Base-by-base conservation (phyloP, 495 filamentous ascomycete species). In the Hypoxylon subgilvum region DNA sequence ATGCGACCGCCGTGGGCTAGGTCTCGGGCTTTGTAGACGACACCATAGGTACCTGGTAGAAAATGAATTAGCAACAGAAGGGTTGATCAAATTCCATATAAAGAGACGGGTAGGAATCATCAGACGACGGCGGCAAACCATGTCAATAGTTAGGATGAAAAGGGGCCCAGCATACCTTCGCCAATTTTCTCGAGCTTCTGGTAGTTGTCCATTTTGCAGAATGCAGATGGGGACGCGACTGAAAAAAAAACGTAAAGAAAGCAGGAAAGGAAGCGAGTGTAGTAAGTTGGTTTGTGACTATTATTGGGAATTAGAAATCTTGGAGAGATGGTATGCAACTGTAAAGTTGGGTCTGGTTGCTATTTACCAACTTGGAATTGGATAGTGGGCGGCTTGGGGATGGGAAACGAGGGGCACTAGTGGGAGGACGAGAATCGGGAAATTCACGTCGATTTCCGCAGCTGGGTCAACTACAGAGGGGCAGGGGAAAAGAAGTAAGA, bases 141-240 rank as follows among this genome's bases (percentile, higher is more conserved):
- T 23, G 17, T 34, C 21, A 31, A 56, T 61, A 42, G 38, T 40
- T 18, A 39, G 21, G 7, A 22, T 38, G n/a, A n/a, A n/a, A n/a
- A n/a, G n/a, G n/a, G n/a, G n/a, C n/a, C n/a, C 28, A 19, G 73
- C 73, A 68, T 74, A 96, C 94, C 94, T 83, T 99, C 94, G 66
- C 94, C 94, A 74, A 99, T 95, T 79, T 99, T 99, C 81, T 99
- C 94, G 53, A 99, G 88, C 78, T 97, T 97, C 79, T 97, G 92
- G 74, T 99, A 99, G 73, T 97, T 96, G 71, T 99, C 94, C 94
- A 99, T 99, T 61, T 54, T 61, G 39, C 42, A 27, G 38, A 31
- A 25, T 4, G 19, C 12, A 25, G 13, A 18, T 56, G 54, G 19
- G 57, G 51, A 52, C 41, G 18, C 32, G 19, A 25, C 44, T 41